Conservation (phyloP, 1,284 basidiomycete species). For the Cryptococcus depauperatus region DNA sequence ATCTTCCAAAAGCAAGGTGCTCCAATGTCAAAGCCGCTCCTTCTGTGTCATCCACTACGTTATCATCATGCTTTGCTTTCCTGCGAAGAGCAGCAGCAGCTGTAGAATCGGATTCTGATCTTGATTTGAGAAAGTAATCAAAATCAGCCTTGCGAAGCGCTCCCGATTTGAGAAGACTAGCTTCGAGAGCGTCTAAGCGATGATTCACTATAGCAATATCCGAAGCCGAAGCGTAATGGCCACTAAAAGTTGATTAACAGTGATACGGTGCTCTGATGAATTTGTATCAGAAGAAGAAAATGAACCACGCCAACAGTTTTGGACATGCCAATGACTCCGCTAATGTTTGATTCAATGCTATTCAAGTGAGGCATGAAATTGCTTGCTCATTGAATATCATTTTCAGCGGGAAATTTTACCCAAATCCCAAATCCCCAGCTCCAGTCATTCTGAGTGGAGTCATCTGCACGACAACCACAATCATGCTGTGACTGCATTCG, state of each 20-base stretch:
- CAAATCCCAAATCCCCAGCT: no score
- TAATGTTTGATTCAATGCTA: no score
- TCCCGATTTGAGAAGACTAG: slow-evolving; percentile 37
- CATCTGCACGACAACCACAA: no score
- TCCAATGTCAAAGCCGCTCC: slow-evolving; percentile 45
- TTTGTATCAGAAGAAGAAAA: no score
- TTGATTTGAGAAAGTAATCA: slow-evolving; percentile 31
- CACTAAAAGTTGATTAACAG: neutral
- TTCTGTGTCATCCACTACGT: slow-evolving; percentile 42
- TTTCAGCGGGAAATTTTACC: no score
- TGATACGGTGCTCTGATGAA: no score
- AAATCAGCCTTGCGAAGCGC: slow-evolving; percentile 38
- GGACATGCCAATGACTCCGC: no score
- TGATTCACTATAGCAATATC: slow-evolving; percentile 42
- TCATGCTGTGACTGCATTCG: no score
- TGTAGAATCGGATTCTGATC: slow-evolving; percentile 8
- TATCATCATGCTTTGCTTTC: slow-evolving; percentile 5
- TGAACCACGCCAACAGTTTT: no score
- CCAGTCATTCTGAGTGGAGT: no score
- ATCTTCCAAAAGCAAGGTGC: slow-evolving; percentile 44
- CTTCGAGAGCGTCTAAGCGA: slow-evolving; percentile 43
- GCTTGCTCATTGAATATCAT: no score
- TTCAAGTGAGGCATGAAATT: no score
- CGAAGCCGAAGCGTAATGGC: slow-evolving; percentile 37
- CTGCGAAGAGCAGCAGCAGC: neutral